Evolutionary conservation across 306 rosid species (phyloP).

Genomic region (Pyrus pyrifolia): DNA sequence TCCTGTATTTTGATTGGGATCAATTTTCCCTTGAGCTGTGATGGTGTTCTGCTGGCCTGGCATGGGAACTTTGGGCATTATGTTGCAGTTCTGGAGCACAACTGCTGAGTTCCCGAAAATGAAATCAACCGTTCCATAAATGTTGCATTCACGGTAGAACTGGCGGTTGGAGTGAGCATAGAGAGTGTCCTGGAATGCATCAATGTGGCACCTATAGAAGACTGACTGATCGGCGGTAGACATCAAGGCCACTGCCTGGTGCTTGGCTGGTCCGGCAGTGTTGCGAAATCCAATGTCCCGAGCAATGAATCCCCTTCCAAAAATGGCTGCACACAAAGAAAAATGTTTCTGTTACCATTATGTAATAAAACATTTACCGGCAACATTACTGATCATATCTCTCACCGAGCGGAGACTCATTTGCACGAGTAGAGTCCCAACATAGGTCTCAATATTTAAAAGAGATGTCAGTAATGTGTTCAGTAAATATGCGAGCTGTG

Average conservation of each 20-base stretch:
- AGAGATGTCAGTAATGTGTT: not conserved
- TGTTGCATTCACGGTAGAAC: constrained; percentile 58
- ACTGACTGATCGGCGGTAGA: constrained; percentile 48
- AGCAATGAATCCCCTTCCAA: constrained; percentile 56
- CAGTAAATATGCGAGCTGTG: not conserved
- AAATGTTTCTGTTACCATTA: not conserved
- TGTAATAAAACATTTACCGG: not conserved
- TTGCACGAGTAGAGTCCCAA: not conserved
- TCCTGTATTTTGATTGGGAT: constrained; percentile 76
- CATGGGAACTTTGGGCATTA: constrained; percentile 43
- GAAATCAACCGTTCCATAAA: constrained; percentile 71
- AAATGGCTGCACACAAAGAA: constrained; percentile 39
- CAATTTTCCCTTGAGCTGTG: constrained; percentile 73
- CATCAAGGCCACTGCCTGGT: constrained; percentile 79
- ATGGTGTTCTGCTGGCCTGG: constrained; percentile 62
- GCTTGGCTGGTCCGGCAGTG: constrained; percentile 66
- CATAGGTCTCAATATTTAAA: no score
- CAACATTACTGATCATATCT: not conserved
- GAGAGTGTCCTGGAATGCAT: constrained; percentile 69
- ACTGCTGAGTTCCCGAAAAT: constrained; percentile 72
- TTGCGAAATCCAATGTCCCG: constrained; percentile 58
- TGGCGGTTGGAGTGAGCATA: constrained; percentile 56
- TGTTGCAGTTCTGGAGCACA: constrained; percentile 51
- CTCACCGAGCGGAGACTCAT: not conserved
- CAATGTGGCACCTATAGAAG: constrained; percentile 51